A percentile compares a stretch with the other conserved stretches of the same genome.
Evolutionary conservation across 805 yeast species (phyloP).

Genomic region (Candida parachauliodes): DNA sequence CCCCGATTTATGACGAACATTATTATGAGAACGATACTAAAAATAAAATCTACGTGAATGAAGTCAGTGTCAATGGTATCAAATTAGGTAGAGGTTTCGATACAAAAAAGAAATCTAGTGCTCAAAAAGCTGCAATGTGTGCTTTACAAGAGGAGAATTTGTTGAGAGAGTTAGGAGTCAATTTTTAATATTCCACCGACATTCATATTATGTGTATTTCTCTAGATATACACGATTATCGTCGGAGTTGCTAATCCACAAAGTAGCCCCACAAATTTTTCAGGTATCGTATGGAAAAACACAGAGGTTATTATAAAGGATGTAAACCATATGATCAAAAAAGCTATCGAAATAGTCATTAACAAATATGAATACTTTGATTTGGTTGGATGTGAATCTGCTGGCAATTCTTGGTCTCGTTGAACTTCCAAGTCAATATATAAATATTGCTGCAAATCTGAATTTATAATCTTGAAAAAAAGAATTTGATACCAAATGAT

Average conservation of each 20-base stretch:
- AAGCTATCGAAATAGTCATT: conserved; percentile 4
- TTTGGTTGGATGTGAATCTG: background rate
- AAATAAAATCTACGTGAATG: conserved; percentile 18
- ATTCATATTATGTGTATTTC: background rate
- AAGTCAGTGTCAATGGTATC: conserved; percentile 9
- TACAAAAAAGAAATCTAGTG: conserved; percentile 33
- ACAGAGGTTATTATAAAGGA: conserved; percentile 43
- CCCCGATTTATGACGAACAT: conserved; percentile 29
- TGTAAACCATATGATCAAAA: conserved; percentile 33
- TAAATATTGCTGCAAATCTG: background rate
- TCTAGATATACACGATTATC: conserved; percentile 2
- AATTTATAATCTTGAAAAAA: conserved; percentile 1
- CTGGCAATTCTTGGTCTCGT: too few species aligned
- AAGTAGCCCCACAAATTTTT: conserved; percentile 42
- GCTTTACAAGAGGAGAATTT: conserved; percentile 19
- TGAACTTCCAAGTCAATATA: conserved; percentile 2
- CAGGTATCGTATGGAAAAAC: conserved; percentile 48
- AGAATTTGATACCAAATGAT: conserved; percentile 19
- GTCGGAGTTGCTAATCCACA: conserved; percentile 36
- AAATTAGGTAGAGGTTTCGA: conserved; percentile 31
- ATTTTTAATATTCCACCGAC: background rate
- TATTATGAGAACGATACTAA: conserved; percentile 23
- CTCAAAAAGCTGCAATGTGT: conserved; percentile 36
- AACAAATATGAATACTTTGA: too few species aligned
- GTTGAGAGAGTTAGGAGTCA: conserved; percentile 6